Evolutionary conservation across 208 protist species (phyloP).

Genomic region (Trichomonas gallinae): DNA sequence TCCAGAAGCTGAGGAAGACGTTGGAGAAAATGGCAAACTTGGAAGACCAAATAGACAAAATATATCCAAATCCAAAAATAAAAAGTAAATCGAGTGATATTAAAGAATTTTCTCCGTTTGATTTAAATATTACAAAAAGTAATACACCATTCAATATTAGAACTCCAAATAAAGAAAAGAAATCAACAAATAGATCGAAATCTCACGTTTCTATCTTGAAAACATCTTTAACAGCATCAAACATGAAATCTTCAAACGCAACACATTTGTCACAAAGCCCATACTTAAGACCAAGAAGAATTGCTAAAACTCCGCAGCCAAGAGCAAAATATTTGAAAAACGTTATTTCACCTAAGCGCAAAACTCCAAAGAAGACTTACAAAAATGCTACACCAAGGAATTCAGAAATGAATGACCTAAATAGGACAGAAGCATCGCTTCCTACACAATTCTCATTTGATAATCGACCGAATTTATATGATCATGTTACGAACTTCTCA

Average conservation of each 20-base stretch:
- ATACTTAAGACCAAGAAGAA: background rate
- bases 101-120: background rate
- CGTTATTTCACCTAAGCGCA: background rate
- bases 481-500: background rate
- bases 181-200: background rate
- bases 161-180: background rate
- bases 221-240: too few species aligned
- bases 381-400: background rate
- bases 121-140: background rate
- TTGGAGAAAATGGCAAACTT: background rate
- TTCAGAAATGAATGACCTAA: background rate
- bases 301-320: background rate
- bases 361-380: background rate
- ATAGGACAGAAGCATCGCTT: background rate
- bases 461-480: background rate
- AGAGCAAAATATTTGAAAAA: background rate
- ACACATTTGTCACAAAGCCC: background rate
- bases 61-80: background rate
- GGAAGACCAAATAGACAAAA: background rate
- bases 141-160: background rate
- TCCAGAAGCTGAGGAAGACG: background rate
- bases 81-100: background rate
- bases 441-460: background rate
- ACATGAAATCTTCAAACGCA: background rate
- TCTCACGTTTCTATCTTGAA: too few species aligned